Base-by-base conservation (phyloP, 306 rosid species). In the Sicyos edulis region DNA sequence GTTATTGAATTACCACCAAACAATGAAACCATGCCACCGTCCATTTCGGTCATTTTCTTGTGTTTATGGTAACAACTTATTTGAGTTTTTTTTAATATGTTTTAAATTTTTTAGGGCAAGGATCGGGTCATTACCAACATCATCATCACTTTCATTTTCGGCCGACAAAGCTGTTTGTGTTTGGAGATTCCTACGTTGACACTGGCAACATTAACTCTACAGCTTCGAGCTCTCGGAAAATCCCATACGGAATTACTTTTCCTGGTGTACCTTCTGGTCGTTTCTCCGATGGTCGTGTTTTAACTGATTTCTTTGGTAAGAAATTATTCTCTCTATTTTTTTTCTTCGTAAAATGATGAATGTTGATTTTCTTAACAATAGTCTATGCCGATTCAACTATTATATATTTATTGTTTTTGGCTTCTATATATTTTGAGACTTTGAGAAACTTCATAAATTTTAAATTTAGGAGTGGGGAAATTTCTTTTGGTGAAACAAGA, bases 181-280 rank as follows among this genome's bases (percentile, higher is more conserved):
- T 83, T 29, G 86, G 86, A 26, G 29, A 26, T 26, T 26, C 29
- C 29, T 26, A 26, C 29, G 29, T 26, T 26, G 29, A 26, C 29
- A 17, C 86, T 0, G 86, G 86, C 75, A 83, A 83, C 78, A 77
- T 71, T 67, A 61, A 68, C 14, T 72, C 65, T 42, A 37, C 76
- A 13, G 7, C 17, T 29, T 74, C 78, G 16, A 80, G 29, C 15
- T 72, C 84, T 40, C 81, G 87, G 82, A 75, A 83, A 34, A 54
- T 44, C 5, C 87, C 87, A 1, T 83, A 83, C 8, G 87, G 87
- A n/a, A 83, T 83, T 20, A 83, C 82, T 44, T 83, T 80, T 66
- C 84, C 87, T 16, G 87, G 87, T 7, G 75, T 61, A 78, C 87
- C 87, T 80, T 9, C 82, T 29, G 87, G 87, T 54, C 87, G 87